Evolutionary conservation across 2,329 filamentous ascomycete genomes (phyloP), one percentile per base, ranked within the genome.

Genomic region (Aspergillus tubingensis): DNA sequence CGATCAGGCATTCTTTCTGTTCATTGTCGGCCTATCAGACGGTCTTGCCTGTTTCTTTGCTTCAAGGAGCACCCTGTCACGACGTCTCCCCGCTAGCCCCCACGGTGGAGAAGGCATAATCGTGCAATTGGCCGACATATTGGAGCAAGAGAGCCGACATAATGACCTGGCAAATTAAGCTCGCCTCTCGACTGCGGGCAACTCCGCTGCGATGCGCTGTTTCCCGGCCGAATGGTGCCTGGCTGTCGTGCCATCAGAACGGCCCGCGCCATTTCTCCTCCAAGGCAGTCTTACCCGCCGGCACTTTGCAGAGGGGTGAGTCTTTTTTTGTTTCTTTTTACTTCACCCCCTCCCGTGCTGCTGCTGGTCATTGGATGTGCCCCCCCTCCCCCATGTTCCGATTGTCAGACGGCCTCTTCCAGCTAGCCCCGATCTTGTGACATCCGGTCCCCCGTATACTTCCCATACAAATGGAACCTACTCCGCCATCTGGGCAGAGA

Each of bases 81-180:
- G 30, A 54, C 32, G 54, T 49, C 21, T 44, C 38, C 62, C 56
- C 62, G 59, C 60, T 57, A 51, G 52, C 47, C 63, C 61, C 58
- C 63, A 62, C 63, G 54, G 60, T 58, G 56, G 58, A 61, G 58
- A 53, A 61, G 54, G 57, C 21, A 43, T 43, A 47, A 62, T 30
- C 57, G 58, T 50, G 51, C 63, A 41, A 62, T 64, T 64, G 62
- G 64, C 53, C 55, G 58, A 23, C 39, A 43, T 13, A 13, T 57
- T 56, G 19, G 36, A 39, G 17, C 32, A 54, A 52, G 54, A 41
- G 49, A 23, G 36, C 10, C 19, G 39, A 17, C 44, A 62, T 48
- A 52, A 74, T 74, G 72, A 66, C 69, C 67, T 70, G 68, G 70
- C 71, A 71, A 68, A 62, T 67, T 64, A 71, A 67, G 61, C 66